Base-by-base conservation (phyloP, 768 basidiomycete species). In the Calocera viscosa region DNA sequence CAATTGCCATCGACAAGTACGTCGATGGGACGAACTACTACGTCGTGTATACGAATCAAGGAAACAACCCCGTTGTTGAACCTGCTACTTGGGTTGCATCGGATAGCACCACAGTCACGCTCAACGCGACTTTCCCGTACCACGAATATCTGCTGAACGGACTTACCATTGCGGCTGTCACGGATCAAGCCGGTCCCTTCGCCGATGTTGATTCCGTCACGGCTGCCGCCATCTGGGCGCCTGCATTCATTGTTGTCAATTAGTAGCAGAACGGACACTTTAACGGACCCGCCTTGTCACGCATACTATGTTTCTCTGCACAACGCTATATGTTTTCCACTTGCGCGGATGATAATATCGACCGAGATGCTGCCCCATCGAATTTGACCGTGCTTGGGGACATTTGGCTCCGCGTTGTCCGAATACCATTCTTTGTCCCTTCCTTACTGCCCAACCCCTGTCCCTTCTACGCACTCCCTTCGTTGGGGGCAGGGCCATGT, bases 171-270 rank as follows among this genome's bases (percentile, higher is more conserved):
- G 53, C 53, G 5, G 53, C 53, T 30, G 26, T 60, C 26, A 32
- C 30, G 53, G 30, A 60, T 19, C 10, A 2, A 10, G 5, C 14
- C 30, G 53, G 53, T 11, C 53, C 53, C 14, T 60, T 60, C 30
- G 53, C 53, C 53, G 53, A 60, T 32, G 53, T 60, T 10, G 53
- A 60, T 19, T 11, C 53, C 22, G 53, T 60, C 10, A 16, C 14
- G 7, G 53, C 53, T 16, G 53, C 53, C 19, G 53, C 53, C 2
- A 60, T 60, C 8, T 60, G 53, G 53, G 53, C 53, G 16, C 53
- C 53, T 11, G 53, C 53, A 10, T 60, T 60, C 53, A 60, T 60
- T 19, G 53, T 60, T 19, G 53, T 60, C 30, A 60, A 60, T 22
- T 60, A n/a, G n/a, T n/a, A n/a, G n/a, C n/a, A n/a, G n/a, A n/a